Base-by-base conservation (phyloP, 139 green algal genomes). In the Volvox africanus region DNA sequence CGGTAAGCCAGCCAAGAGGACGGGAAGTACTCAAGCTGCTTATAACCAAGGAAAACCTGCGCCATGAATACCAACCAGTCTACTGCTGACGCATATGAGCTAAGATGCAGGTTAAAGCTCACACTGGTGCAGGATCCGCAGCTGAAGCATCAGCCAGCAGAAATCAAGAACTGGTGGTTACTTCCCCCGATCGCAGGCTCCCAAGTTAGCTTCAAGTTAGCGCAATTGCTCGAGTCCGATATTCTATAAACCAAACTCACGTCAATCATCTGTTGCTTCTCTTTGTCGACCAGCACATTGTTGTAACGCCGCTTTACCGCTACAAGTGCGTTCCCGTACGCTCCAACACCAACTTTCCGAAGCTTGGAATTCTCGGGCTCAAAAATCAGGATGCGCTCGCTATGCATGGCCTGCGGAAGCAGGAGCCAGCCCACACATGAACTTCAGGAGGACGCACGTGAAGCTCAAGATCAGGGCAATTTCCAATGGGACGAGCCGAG, bases 21-120 rank as follows among this genome's bases (percentile, higher is more conserved):
- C 17, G 95, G 93, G 81, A 96, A 97, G 93, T 97, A 92, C 22
- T 86, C 80, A 16, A 13, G 35, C 69, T 96, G 88, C 80, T 95
- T 94, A 88, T 98, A 91, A 55, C 97, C 97, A 80, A 99, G 94
- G 71, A 99, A 99, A 36, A 98, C 92, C 93, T 99, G 28, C 80
- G 75, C 44, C 44, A 55, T 55, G 5, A 55, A 55, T 55, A 55
- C 44, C 44, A 55, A 55, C 44, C 44, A 5, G 44, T 55, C 44
- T 14, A 55, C 44, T 55, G 44, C 44, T 55, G 44, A 55, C 44
- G 9, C n/a, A 9, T 55, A 55, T 55, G 44, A 55, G 44, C 44
- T 9, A 55, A 55, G 44, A 55, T 55, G 44, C 44, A 55, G 44
- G 44, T 9, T 5, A 55, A 55, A 55, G 44, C 44, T 55, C 44